These are phyloP conservation scores for Aspergillus eucalypticola DNA, from an alignment of 2,329 filamentous ascomycete genomes.

Conservation along the genomic window DNA sequence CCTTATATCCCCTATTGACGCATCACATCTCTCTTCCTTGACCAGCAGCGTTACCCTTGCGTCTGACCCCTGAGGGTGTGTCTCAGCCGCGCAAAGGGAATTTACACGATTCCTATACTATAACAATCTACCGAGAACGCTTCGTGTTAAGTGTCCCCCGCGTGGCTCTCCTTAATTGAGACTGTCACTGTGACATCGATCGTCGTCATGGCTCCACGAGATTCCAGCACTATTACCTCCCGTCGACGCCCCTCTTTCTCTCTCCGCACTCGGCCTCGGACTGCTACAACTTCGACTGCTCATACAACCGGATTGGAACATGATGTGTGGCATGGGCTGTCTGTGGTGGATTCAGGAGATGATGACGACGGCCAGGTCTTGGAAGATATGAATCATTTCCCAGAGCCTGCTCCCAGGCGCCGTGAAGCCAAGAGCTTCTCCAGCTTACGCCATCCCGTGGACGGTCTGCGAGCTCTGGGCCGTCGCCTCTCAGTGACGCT, in stretches of 20 bases:
- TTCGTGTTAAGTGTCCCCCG: constrained; percentile 3
- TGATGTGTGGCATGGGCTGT: constrained; percentile 27
- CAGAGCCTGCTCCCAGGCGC: constrained; percentile 33
- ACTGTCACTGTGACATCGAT: constrained; percentile 13
- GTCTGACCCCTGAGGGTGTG: constrained; percentile 4
- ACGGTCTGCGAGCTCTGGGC: constrained; percentile 43
- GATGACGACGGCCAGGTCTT: constrained; percentile 28
- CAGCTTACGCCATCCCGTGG: constrained; percentile 43
- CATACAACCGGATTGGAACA: constrained; percentile 23
- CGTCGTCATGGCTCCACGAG: constrained; percentile 34
- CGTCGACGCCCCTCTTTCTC: constrained; percentile 43
- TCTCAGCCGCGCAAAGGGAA: background rate
- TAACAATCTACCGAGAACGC: constrained; percentile 6
- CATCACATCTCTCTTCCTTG: background rate
- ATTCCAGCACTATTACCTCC: constrained; percentile 29
- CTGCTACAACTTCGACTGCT: constrained; percentile 30
- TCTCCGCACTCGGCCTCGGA: constrained; percentile 39
- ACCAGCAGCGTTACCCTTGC: constrained; percentile 4
- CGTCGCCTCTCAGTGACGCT: constrained; percentile 44
- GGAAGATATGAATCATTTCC: constrained; percentile 36
- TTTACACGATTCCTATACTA: background rate
- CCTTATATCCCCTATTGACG: constrained; percentile 3
- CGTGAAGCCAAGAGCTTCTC: constrained; percentile 46
- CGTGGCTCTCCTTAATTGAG: constrained; percentile 4
- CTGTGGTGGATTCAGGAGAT: constrained; percentile 25